phyloP scores from a whole-genome alignment of 495 filamentous ascomycete genomes.

The Talaromyces nanjingensis region DNA sequence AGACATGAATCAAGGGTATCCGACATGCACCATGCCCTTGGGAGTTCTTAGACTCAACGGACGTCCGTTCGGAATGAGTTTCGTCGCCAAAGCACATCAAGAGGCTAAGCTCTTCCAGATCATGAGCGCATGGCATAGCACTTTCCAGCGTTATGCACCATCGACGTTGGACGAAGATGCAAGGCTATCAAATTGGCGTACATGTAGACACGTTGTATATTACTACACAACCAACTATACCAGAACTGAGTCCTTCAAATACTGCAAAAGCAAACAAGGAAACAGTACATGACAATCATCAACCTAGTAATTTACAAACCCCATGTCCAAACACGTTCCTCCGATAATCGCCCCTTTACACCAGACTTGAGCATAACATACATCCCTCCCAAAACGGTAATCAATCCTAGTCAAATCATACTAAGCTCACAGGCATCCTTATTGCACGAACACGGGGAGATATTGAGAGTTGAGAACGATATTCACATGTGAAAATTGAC shows the following conservation, averaged over 20 bases:
- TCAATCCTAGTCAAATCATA: background rate
- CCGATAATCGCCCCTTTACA: background rate
- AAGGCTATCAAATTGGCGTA: background rate
- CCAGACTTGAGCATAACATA: background rate
- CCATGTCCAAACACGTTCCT: background rate
- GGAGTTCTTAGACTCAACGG: background rate
- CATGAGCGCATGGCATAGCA: background rate
- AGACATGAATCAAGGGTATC: background rate
- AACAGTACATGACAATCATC: background rate
- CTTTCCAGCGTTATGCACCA: background rate
- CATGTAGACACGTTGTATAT: background rate
- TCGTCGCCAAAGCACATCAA: background rate
- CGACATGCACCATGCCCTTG: background rate
- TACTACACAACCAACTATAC: too few species aligned
- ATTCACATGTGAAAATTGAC: background rate
- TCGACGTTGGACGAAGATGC: background rate
- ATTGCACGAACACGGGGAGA: background rate
- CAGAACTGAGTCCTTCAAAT: background rate
- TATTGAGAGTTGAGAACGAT: background rate
- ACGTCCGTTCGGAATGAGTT: background rate
- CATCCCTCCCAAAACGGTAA: background rate
- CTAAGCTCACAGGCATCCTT: background rate
- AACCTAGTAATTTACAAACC: background rate
- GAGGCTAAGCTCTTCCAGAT: background rate
- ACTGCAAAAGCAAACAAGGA: background rate